Evolutionary conservation across 208 protist species (phyloP).

Genomic region (Herpetomonas samuelpessoai): DNA sequence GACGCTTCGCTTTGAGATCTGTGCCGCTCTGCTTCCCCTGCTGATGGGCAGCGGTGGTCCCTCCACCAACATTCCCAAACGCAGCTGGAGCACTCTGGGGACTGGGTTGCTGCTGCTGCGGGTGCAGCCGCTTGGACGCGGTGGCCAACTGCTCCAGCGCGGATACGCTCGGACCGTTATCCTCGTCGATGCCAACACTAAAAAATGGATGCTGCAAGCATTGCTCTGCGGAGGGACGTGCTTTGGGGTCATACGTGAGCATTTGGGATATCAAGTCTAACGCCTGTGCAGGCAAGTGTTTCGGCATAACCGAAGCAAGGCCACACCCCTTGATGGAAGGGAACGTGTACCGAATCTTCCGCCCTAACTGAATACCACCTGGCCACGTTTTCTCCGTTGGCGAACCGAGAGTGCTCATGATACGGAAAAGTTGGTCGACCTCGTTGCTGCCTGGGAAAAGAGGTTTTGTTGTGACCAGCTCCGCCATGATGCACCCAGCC

Average conservation of each 20-base stretch:
- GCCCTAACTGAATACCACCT: constrained; percentile 61
- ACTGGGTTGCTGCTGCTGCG: constrained; percentile 12
- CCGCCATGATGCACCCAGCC: constrained; percentile 96
- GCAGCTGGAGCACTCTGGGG: constrained; percentile 59
- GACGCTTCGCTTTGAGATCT: constrained; percentile 2
- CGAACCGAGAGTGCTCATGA: constrained; percentile 76
- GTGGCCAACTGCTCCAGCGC: constrained; percentile 46
- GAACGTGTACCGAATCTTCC: constrained; percentile 83
- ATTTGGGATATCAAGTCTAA: constrained; percentile 93
- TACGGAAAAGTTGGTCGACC: constrained; percentile 83
- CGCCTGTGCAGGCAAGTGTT: constrained; percentile 84
- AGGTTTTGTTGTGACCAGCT: constrained; percentile 96
- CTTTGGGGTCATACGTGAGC: constrained; percentile 95
- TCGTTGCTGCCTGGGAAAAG: constrained; percentile 93
- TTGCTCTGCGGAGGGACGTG: constrained; percentile 92
- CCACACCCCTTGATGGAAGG: constrained; percentile 57
- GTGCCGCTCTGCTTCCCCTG: constrained; percentile 3
- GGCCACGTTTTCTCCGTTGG: constrained; percentile 76
- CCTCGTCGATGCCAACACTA: constrained; percentile 55
- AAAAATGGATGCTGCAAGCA: constrained; percentile 94
- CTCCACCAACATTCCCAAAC: background rate
- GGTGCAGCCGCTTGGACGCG: constrained; percentile 41
- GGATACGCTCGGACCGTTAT: constrained; percentile 33
- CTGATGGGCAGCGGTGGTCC: background rate
- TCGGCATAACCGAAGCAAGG: constrained; percentile 53